A percentile compares a stretch with the other conserved stretches of the same genome.
These are phyloP conservation scores for Fusarium poae DNA, from an alignment of 2,329 filamentous ascomycete species.

Conservation along the genomic window DNA sequence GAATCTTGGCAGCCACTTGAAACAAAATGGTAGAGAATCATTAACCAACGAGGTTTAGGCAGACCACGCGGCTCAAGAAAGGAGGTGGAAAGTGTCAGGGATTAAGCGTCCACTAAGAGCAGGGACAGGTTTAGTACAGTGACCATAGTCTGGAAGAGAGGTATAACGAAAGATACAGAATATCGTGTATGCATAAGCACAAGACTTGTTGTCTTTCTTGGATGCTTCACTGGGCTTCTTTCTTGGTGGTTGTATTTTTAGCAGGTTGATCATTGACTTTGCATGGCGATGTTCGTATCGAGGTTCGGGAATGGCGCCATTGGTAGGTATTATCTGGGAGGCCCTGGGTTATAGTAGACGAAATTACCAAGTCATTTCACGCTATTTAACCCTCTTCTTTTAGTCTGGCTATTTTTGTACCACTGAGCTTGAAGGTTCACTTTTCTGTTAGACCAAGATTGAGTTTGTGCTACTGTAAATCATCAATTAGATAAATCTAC, in stretches of 20 bases:
- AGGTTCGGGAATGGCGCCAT: conserved; percentile 12
- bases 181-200: neutral
- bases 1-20: conserved; percentile 34
- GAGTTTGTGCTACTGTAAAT: conserved; percentile 8
- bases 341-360: neutral
- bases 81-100: conserved; percentile 27
- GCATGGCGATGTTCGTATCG: conserved; percentile 1
- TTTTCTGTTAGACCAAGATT: neutral
- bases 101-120: conserved; percentile 11
- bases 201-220: neutral
- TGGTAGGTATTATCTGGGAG: neutral
- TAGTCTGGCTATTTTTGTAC: neutral
- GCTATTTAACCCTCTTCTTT: neutral
- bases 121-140: conserved; percentile 5
- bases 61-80: conserved; percentile 37
- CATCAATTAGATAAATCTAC: neutral
- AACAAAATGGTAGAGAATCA: conserved; percentile 36
- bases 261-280: neutral
- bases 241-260: conserved; percentile 7
- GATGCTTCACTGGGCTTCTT: neutral
- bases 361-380: neutral
- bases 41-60: conserved; percentile 32
- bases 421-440: neutral
- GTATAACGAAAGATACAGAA: neutral
- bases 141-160: neutral